Base-by-base conservation (phyloP, 2,329 filamentous ascomycete genomes). In the Xylariomycetidae sp. region DNA sequence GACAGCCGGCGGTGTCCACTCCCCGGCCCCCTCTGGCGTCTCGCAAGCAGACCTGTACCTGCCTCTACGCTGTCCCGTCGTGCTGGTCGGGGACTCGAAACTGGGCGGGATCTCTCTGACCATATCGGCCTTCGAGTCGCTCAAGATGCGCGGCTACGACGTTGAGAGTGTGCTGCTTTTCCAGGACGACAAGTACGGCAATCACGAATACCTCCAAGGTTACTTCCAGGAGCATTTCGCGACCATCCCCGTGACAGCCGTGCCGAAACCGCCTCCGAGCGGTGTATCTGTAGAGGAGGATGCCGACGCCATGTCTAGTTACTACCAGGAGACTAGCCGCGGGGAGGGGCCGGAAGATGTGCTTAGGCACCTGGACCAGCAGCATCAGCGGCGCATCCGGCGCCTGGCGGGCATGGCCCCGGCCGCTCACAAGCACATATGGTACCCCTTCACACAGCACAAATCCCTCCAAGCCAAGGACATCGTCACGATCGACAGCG, bases 391-490 rank as follows among this genome's bases (percentile, higher is more conserved):
- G 3, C 74, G 84, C 3, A 20, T 67, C 62, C 1, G 80, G 90
- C 75, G 62, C 78, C 0, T 92, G 0, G 71, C 80, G 19, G 64
- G 61, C 1, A 80, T 90, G 74, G 62, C 77, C 0, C 51, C 61
- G 1, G 66, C 72, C 25, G 86, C 87, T 0, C 66, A 78, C 35
- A 54, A 71, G 8, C 67, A 66, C 3, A 88, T 94, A 23, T 94
- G 87, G 87, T 90, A 90, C 48, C 87, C 88, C 0, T 94, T 94
- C 49, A 89, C 86, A 0, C 87, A 94, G 48, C 87, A 94, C 41
- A 76, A 76, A 25, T 67, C 73, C 31, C 65, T 86, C 44, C 64
- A 67, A 0, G 58, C 75, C 5, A 60, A 77, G 2, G 76, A 77
- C 11, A 86, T 94, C 28, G 72, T 80, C 0, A 72, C 80, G 0